Evolutionary conservation across 2,329 filamentous ascomycete species (phyloP).

Genomic region (Aureobasidium vineae): DNA sequence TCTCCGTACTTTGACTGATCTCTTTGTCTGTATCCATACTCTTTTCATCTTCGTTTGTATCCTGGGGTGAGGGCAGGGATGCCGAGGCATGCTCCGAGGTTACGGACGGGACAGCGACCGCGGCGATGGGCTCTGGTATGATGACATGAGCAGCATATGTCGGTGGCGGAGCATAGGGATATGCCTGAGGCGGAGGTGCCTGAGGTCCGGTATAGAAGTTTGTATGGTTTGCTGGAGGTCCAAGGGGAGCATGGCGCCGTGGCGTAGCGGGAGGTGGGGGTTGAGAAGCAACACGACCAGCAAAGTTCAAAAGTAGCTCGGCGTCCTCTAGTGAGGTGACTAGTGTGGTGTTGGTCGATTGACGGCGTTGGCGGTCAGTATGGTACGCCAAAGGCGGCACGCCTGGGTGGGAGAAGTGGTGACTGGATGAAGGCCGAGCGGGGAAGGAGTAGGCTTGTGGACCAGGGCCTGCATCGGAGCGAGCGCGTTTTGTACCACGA

Average conservation of each 20-base stretch:
- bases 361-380: slow-evolving; percentile 33
- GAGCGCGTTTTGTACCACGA: slow-evolving; percentile 52
- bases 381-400: slow-evolving; percentile 10
- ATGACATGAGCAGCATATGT: background rate
- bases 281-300: slow-evolving; percentile 28
- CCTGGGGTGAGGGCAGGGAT: slow-evolving; percentile 24
- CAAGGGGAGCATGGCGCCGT: slow-evolving; percentile 26
- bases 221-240: background rate
- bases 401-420: slow-evolving; percentile 39
- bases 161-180: background rate
- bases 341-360: slow-evolving; percentile 28
- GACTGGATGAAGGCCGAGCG: slow-evolving; percentile 50
- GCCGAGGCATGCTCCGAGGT: slow-evolving; percentile 11
- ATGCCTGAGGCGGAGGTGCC: slow-evolving; percentile 16
- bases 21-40: slow-evolving; percentile 13
- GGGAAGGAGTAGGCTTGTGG: slow-evolving; percentile 43
- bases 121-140: background rate
- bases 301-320: slow-evolving; percentile 48
- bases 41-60: slow-evolving; percentile 25
- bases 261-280: slow-evolving; percentile 17
- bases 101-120: background rate
- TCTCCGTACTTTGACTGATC: background rate
- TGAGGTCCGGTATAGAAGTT: background rate
- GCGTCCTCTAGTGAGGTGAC: slow-evolving; percentile 46
- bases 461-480: slow-evolving; percentile 56